Evolutionary conservation across 2,329 filamentous ascomycete genomes (phyloP).

Genomic region (Stylonectria norvegica): DNA sequence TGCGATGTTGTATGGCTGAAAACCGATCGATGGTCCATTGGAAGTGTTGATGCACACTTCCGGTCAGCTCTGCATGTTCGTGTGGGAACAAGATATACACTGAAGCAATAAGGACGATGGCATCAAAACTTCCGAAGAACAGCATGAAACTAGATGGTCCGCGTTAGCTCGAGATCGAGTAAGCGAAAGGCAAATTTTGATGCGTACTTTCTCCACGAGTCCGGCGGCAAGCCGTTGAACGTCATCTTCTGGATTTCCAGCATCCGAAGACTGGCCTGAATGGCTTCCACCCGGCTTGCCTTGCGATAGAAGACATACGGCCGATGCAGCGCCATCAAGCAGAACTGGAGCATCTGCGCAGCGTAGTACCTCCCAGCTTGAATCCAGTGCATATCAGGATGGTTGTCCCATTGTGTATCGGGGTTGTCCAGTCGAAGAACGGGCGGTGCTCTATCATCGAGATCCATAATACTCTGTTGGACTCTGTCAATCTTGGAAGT

Average conservation of each 20-base stretch:
- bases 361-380: conserved; percentile 42
- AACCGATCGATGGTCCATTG: conserved; percentile 59
- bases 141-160: conserved; percentile 51
- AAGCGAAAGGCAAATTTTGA: too few species aligned
- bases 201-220: conserved; percentile 47
- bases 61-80: conserved; percentile 48
- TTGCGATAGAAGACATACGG: conserved; percentile 59
- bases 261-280: conserved; percentile 54
- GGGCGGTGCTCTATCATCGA: conserved; percentile 48
- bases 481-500: conserved; percentile 52
- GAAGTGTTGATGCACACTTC: conserved; percentile 52
- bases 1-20: conserved; percentile 51
- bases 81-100: conserved; percentile 60
- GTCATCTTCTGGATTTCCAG: conserved; percentile 51
- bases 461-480: conserved; percentile 47
- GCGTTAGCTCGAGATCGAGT: too few species aligned
- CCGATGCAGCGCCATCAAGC: conserved; percentile 57
- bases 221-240: conserved; percentile 46
- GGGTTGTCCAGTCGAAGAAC: conserved; percentile 54
- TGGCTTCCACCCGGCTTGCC: conserved; percentile 51
- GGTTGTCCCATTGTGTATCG: conserved; percentile 53
- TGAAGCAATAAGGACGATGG: conserved; percentile 57
- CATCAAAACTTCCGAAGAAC: conserved; percentile 63
- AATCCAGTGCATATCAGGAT: conserved; percentile 54
- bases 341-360: conserved; percentile 50